Evolutionary conservation across 179 eudicot genomes (phyloP).

Genomic region (Spinacia oleracea): DNA sequence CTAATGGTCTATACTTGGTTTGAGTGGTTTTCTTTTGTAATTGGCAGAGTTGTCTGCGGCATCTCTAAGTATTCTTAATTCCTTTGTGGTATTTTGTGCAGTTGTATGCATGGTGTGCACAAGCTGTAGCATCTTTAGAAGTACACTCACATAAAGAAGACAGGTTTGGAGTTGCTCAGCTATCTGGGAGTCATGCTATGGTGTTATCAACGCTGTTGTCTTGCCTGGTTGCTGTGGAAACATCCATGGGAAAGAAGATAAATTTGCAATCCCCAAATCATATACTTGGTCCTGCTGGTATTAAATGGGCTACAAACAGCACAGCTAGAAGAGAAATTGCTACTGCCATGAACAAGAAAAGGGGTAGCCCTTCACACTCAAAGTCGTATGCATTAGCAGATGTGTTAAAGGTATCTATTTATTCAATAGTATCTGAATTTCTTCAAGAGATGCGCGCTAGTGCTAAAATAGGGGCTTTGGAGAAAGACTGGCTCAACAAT

Average conservation of each 20-base stretch:
- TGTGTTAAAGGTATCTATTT: constrained; percentile 70
- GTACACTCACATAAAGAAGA: constrained; percentile 84
- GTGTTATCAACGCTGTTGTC: constrained; percentile 70
- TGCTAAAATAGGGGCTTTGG: constrained; percentile 62
- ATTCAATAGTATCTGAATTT: constrained; percentile 69
- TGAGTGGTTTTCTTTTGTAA: neutral
- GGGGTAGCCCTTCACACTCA: constrained; percentile 61
- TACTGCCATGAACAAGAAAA: constrained; percentile 49
- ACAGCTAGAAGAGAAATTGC: constrained; percentile 60
- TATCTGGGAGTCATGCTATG: constrained; percentile 77
- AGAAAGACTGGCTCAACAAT: constrained; percentile 71
- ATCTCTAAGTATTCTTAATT: neutral
- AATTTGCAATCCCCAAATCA: constrained; percentile 55
- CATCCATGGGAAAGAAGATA: constrained; percentile 86
- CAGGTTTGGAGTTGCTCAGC: constrained; percentile 90
- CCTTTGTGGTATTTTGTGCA: constrained; percentile 32
- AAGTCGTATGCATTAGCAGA: constrained; percentile 84
- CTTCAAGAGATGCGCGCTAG: constrained; percentile 71
- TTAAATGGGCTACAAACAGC: constrained; percentile 80
- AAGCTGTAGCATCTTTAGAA: constrained; percentile 65
- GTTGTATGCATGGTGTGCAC: constrained; percentile 90
- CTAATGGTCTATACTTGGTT: neutral
- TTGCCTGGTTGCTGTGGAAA: constrained; percentile 79
- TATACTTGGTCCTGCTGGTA: constrained; percentile 60
- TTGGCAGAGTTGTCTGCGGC: neutral